Percentiles rank a stretch among this genome's conserved stretches.
Conservation (phyloP, 768 basidiomycete genomes). For the Pleurotus tuoliensis region DNA sequence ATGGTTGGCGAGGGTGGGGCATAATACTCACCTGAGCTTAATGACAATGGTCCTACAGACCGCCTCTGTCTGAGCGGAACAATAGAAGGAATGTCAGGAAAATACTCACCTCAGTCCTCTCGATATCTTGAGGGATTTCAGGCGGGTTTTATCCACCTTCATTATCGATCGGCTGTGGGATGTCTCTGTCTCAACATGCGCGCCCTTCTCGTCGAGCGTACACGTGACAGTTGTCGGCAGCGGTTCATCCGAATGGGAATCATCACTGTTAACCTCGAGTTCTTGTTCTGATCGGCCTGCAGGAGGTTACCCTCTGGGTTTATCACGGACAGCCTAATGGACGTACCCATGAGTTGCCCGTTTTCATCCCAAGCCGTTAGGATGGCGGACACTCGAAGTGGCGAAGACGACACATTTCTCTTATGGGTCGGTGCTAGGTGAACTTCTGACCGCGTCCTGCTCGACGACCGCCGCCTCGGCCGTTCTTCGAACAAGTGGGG, state of each 20-base stretch:
- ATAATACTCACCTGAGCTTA: constrained; percentile 2
- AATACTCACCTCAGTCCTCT: constrained; percentile 1
- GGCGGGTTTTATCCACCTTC: constrained; percentile 3
- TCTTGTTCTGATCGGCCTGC: constrained; percentile 7
- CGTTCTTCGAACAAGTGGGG: constrained; percentile 42
- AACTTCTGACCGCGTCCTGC: constrained; percentile 13
- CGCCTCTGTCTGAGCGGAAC: not conserved
- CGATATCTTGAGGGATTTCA: constrained; percentile 3
- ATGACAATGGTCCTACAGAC: constrained; percentile 2
- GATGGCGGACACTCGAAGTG: constrained; percentile 27
- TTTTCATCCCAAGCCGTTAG: constrained; percentile 27
- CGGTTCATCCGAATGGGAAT: not conserved
- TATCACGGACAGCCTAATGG: not conserved
- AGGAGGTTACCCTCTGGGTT: not conserved
- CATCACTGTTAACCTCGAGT: not conserved
- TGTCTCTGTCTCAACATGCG: constrained; percentile 1
- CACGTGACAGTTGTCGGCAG: constrained; percentile 3
- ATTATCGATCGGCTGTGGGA: not conserved
- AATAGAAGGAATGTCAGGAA: not conserved
- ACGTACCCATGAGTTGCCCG: constrained; percentile 7
- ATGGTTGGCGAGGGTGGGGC: not conserved
- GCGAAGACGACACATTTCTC: constrained; percentile 17
- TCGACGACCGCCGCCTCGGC: constrained; percentile 19
- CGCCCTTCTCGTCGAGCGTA: not conserved
- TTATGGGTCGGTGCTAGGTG: constrained; percentile 1